Evolutionary conservation across 2,329 filamentous ascomycete genomes (phyloP), one percentile per base, ranked within the genome.

Genomic region (Microthyrium microscopicum): DNA sequence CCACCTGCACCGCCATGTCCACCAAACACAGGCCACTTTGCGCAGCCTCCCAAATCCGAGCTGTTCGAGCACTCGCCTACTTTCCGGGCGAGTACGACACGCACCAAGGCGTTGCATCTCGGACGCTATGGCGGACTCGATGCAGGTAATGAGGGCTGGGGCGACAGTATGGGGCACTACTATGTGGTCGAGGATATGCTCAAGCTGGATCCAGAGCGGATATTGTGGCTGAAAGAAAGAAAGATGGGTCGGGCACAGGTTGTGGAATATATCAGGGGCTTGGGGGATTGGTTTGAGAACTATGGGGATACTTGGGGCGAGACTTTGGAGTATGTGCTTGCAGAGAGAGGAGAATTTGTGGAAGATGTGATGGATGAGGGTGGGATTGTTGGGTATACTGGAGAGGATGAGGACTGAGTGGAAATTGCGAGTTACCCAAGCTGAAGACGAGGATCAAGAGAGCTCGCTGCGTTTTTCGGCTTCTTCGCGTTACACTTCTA

Each of bases 141-240:
- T 20, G 55, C 65, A 3, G 66, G 65, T 5, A 54, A 57, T n/a
- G 68, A 73, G 48, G 70, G 70, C 17, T 75, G 70, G 70, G 70
- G 70, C 20, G 70, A 74, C 42, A 70, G 73, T 35, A 68, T 73
- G 31, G 57, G 60, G 11, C 70, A 74, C 40, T 74, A 74, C 46
- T 74, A 75, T 41, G 57, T 74, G 5, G 62, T 75, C 4, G 67
- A 75, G 42, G 69, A 74, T 40, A 71, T 73, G 62, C 55, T 74
- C 51, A 75, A 75, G 49, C 54, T 75, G 24, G 64, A 73, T 37
- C 70, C 70, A 0, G 64, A 61, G 25, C 68, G 74, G 47, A 56
- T 74, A 6, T 44, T 75, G 40, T 68, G 61, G 55, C 47, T 75
- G 35, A 62, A 62, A 35, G 64, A 72, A 39, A 57, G 69, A 40